Percentiles rank a stretch among this genome's conserved stretches.
Evolutionary conservation across 2,329 filamentous ascomycete genomes (phyloP).

Genomic region (Ceratocystis colombiana): DNA sequence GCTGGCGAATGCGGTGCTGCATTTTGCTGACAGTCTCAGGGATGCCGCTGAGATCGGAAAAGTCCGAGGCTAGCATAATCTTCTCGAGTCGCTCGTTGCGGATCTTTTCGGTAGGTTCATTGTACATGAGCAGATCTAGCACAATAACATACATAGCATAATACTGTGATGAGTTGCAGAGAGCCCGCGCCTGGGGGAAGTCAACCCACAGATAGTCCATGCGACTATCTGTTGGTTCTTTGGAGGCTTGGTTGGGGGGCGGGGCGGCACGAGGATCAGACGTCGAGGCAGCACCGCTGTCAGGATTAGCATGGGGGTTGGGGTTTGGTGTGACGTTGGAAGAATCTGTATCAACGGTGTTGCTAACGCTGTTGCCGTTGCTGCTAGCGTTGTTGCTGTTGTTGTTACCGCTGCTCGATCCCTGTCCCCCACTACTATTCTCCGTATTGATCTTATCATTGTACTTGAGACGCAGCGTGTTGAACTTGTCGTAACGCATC

Average conservation of each 20-base stretch:
- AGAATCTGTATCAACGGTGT: neutral
- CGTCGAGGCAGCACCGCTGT: neutral
- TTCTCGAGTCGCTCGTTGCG: constrained; percentile 89
- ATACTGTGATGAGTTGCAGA: constrained; percentile 95
- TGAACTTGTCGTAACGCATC: constrained; percentile 95
- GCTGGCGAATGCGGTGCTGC: constrained; percentile 82
- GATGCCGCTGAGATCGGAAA: constrained; percentile 87
- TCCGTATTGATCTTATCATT: constrained; percentile 79
- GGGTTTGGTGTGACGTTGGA: neutral
- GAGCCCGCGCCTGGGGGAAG: constrained; percentile 85
- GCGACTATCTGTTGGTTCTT: constrained; percentile 58
- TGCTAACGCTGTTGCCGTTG: neutral
- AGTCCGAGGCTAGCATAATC: constrained; percentile 97
- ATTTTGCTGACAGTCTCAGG: constrained; percentile 86
- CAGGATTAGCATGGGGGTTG: neutral
- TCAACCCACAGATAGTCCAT: constrained; percentile 96
- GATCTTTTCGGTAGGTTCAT: constrained; percentile 93
- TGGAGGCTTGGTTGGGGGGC: constrained; percentile 35
- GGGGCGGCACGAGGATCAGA: neutral
- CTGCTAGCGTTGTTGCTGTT: neutral
- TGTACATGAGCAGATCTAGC: constrained; percentile 89
- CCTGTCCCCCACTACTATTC: constrained; percentile 33
- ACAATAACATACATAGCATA: constrained; percentile 98
- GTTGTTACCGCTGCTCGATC: neutral
- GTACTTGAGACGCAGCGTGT: constrained; percentile 90